Evolutionary conservation across 2,329 filamentous ascomycete species (phyloP), one percentile per base, ranked within the genome.

Genomic region (Zymoseptoria pseudotritici): DNA sequence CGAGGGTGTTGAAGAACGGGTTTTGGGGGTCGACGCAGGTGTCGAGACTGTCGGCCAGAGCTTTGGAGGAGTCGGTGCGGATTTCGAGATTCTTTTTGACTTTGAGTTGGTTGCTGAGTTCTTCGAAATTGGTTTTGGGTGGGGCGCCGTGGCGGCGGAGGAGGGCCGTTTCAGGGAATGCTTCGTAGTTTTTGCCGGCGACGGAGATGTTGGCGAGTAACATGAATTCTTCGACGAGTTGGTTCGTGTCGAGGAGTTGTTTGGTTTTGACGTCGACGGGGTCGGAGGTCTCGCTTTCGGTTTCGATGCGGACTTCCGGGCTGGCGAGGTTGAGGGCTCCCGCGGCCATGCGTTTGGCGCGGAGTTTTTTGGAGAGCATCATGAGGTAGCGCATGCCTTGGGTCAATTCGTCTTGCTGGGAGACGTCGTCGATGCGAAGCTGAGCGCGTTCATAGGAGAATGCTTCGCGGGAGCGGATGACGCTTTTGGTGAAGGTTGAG

Each of bases 151-250:
- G 94, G 60, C 94, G 89, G 63, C 93, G 90, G 17, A 99, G 85
- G 68, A 99, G 86, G 54, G 94, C 94, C 0, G 92, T 97, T 75
- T 99, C 93, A 0, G 94, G 93, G 76, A 97, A 97, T 2, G 91
- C 86, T 54, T 89, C 84, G 77, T 96, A 91, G 71, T 96, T 95
- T 74, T 91, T 93, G 66, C 86, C 83, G 6, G 93, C 94, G 29
- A 99, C 95, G 67, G 88, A 93, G 71, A 91, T 91, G 77, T 99
- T 99, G 80, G 94, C 95, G 73, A 97, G 89, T 71, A 99, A 81
- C 94, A 99, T 99, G 81, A 99, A 97, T 73, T 99, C 94, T 73
- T 99, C 94, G 26, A 99, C 95, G 4, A 99, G 84, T 21, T 93
- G 97, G 79, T 97, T 99, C 57, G 94, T 99, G 71, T 94, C 92